Evolutionary conservation across 2,329 filamentous ascomycete species (phyloP).

Genomic region (Aurifilum marmelostoma): DNA sequence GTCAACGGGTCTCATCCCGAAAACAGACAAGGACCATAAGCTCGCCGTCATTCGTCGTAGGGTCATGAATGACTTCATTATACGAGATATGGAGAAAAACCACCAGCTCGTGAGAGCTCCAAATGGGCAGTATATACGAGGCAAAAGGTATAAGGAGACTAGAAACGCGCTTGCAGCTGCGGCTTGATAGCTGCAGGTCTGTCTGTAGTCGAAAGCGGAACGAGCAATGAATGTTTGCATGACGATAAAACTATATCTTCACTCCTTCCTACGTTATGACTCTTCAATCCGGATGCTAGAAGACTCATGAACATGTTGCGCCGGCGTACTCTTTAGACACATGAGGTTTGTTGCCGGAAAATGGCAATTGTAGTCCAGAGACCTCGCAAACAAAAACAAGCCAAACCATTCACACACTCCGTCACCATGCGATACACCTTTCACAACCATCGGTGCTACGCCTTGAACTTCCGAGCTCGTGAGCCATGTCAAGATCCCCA

Average conservation of each 20-base stretch:
- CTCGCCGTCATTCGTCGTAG: constrained; percentile 20
- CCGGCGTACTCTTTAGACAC: background rate
- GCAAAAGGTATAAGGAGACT: constrained; percentile 1
- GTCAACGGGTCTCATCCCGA: constrained; percentile 22
- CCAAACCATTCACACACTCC: background rate
- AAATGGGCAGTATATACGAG: background rate
- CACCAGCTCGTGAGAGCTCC: background rate
- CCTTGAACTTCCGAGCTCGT: constrained; percentile 9
- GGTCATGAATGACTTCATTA: constrained; percentile 18
- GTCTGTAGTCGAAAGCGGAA: background rate
- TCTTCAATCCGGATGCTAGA: background rate
- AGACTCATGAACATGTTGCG: background rate
- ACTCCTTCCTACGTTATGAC: background rate
- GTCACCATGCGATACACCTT: background rate
- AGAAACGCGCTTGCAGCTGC: constrained; percentile 11
- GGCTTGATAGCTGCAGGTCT: background rate
- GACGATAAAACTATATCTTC: background rate
- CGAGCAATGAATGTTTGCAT: constrained; percentile 18
- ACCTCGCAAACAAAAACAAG: background rate
- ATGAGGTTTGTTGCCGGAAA: background rate
- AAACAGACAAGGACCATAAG: constrained; percentile 13
- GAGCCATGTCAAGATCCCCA: constrained; percentile 19
- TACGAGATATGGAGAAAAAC: constrained; percentile 11
- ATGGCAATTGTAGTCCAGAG: background rate
- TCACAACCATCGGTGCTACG: background rate